Evolutionary conservation across 2,329 filamentous ascomycete genomes (phyloP).

Genomic region (Beauveria rudraprayagi): DNA sequence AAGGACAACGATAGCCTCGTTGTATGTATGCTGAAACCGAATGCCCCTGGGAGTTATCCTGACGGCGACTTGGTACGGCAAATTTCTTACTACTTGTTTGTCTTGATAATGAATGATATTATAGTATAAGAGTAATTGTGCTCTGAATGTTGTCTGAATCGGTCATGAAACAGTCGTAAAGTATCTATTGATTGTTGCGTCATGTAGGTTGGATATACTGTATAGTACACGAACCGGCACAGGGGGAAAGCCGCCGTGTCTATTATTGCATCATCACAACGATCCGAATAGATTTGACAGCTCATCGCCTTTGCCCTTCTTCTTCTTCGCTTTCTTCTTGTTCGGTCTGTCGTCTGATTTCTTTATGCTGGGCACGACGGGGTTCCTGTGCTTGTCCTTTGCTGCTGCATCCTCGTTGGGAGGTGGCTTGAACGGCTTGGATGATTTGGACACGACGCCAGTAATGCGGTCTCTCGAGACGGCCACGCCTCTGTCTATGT

Average conservation of each 20-base stretch:
- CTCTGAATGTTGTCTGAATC: not conserved
- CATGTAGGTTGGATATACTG: not conserved
- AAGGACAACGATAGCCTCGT: not conserved
- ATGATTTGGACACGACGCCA: not conserved
- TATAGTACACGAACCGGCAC: not conserved
- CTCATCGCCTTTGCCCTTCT: constrained; percentile 50
- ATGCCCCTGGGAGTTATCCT: not conserved
- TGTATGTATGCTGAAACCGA: not conserved
- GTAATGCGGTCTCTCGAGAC: constrained; percentile 19
- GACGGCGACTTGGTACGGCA: not conserved
- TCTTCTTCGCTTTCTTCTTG: constrained; percentile 45
- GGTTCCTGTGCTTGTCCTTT: constrained; percentile 28
- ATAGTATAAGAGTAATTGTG: not conserved
- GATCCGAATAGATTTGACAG: constrained; percentile 67
- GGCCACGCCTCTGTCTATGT: constrained; percentile 21
- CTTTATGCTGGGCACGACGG: not conserved
- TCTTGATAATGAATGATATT: constrained; percentile 3
- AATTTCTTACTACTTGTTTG: not conserved
- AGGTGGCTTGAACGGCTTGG: not conserved
- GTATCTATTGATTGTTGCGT: not conserved
- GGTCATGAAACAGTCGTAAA: not conserved
- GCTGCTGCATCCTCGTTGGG: not conserved
- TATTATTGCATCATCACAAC: constrained; percentile 24
- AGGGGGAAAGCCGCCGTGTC: not conserved
- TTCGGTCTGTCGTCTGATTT: constrained; percentile 22